These are phyloP conservation scores for Astragalus glycyphyllos DNA, from an alignment of 306 rosid species.

Conservation along the genomic window DNA sequence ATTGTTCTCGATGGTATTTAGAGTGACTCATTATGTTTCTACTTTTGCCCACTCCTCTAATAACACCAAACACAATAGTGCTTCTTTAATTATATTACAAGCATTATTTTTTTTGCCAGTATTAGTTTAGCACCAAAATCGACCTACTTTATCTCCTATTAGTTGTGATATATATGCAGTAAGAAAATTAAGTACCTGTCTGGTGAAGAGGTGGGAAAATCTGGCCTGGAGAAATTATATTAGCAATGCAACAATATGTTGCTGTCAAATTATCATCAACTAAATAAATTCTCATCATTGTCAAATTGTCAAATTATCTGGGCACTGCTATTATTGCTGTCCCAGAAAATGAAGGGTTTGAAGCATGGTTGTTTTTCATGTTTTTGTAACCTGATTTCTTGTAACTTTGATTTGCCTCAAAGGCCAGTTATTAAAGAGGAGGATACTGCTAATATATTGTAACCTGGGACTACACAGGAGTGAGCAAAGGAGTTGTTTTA, in stretches of 20 bases:
- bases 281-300: slow-evolving; percentile 20
- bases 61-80: slow-evolving; percentile 19
- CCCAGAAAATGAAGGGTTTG: slow-evolving; percentile 55
- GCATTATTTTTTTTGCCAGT: background rate
- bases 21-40: background rate
- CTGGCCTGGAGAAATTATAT: slow-evolving; percentile 1
- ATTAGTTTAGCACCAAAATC: slow-evolving; percentile 17
- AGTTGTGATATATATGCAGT: slow-evolving; percentile 5
- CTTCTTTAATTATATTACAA: slow-evolving; percentile 16
- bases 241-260: slow-evolving; percentile 1
- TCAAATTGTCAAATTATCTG: too few species aligned
- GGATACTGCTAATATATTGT: slow-evolving; percentile 74
- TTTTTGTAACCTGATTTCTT: slow-evolving; percentile 53
- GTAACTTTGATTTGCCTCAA: slow-evolving; percentile 43
- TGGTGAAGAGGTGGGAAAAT: background rate
- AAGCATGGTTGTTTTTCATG: slow-evolving; percentile 43
- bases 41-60: slow-evolving; percentile 32
- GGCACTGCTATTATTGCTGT: slow-evolving; percentile 60
- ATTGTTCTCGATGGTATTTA: too few species aligned
- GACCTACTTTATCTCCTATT: slow-evolving; percentile 6
- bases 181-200: background rate
- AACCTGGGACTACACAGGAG: slow-evolving; percentile 76
- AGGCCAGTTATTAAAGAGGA: slow-evolving; percentile 69
- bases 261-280: slow-evolving; percentile 18
- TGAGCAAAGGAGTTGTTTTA: too few species aligned